phyloP scores from a whole-genome alignment of 805 yeast species.

The Candida piceae region DNA sequence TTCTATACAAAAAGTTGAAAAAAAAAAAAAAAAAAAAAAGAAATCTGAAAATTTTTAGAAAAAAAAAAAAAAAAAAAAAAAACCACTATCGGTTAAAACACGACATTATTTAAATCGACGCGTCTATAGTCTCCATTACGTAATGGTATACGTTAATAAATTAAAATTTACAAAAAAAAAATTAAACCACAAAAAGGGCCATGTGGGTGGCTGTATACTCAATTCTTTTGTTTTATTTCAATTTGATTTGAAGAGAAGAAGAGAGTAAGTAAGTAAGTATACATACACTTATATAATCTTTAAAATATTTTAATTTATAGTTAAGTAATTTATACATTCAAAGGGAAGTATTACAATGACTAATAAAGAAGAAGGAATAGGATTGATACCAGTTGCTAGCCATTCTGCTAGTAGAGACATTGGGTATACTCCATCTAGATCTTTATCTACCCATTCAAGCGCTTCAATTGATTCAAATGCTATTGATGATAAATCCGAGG shows the following conservation, averaged over 20 bases:
- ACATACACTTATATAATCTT: no score
- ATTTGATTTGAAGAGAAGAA: no score
- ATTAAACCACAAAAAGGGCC: not conserved
- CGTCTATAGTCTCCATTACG: not conserved
- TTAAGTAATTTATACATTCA: no score
- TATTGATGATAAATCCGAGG: conserved; percentile 12
- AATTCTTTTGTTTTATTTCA: no score
- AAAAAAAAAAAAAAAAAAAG: not conserved
- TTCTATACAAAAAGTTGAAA: no score
- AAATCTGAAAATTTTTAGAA: not conserved
- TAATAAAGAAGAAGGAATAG: no score
- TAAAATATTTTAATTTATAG: no score
- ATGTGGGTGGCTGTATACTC: no score
- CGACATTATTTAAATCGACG: not conserved
- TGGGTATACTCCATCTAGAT: conserved; percentile 9
- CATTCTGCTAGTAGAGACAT: no score
- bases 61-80: not conserved
- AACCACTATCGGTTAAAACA: not conserved
- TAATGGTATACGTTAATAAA: not conserved
- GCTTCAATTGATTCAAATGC: conserved; percentile 19
- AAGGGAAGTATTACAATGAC: no score
- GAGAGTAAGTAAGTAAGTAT: no score
- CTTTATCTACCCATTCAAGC: conserved; percentile 18
- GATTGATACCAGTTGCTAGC: no score
- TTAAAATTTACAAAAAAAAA: not conserved